These are phyloP conservation scores for Lipomyces starkeyi DNA, from an alignment of 805 yeast genomes.

Conservation along the genomic window DNA sequence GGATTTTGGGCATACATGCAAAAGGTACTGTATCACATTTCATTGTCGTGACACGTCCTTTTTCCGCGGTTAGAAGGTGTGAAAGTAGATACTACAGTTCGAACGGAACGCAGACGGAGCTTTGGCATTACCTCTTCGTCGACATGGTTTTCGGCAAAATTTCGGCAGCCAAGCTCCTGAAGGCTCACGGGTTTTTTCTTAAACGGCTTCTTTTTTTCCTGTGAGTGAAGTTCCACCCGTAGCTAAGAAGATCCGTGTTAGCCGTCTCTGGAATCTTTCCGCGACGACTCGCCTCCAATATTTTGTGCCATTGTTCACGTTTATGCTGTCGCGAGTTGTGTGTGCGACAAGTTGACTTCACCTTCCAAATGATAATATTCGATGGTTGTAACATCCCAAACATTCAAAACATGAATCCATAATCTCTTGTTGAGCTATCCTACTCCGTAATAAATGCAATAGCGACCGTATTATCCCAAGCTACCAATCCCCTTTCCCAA, in stretches of 20 bases:
- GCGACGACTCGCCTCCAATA: background rate
- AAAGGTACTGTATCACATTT: slow-evolving; percentile 9
- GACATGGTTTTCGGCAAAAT: background rate
- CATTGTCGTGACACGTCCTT: background rate
- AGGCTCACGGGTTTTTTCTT: slow-evolving; percentile 11
- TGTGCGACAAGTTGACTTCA: background rate
- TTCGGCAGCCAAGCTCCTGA: slow-evolving; percentile 6
- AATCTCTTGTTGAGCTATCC: no score
- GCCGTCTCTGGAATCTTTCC: background rate
- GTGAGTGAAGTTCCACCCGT: slow-evolving; percentile 11
- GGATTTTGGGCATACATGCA: background rate
- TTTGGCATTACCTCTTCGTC: background rate
- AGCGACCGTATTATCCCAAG: no score
- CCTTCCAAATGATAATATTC: no score
- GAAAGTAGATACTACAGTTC: slow-evolving; percentile 5
- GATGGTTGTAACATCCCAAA: no score
- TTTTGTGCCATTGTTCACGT: background rate
- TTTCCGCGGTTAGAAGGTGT: background rate
- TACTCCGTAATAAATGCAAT: no score
- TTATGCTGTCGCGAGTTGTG: background rate
- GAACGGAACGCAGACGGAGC: slow-evolving; percentile 6
- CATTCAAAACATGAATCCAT: no score
- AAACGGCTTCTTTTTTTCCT: slow-evolving; percentile 10
- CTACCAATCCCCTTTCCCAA: background rate
- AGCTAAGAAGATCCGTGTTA: slow-evolving; percentile 6